Evolutionary conservation across 371 early-diverging fungal genomes (phyloP).

Genomic region (Astathelohania contejeani): DNA sequence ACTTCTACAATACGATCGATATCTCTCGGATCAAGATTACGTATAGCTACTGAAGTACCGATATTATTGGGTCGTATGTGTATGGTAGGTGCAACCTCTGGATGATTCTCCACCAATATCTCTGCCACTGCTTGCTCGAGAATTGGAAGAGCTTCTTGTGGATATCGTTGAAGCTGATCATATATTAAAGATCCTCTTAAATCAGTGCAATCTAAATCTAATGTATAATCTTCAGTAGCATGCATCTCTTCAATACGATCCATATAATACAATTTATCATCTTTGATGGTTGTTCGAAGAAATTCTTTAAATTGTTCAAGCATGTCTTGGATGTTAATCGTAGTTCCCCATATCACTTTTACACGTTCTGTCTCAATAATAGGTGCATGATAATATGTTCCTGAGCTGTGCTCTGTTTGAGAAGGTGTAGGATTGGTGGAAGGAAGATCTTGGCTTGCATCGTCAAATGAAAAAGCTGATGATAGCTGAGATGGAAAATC

Average conservation of each 20-base stretch:
- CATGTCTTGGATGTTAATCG: slow-evolving; percentile 74
- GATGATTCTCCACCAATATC: slow-evolving; percentile 51
- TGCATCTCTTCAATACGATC: slow-evolving; percentile 21
- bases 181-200: slow-evolving; percentile 54
- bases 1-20: slow-evolving; percentile 87
- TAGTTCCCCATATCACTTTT: slow-evolving; percentile 84
- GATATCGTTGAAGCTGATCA: slow-evolving; percentile 72
- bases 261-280: slow-evolving; percentile 52
- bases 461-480: slow-evolving; percentile 49
- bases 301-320: slow-evolving; percentile 73
- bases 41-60: slow-evolving; percentile 62
- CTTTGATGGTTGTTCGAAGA: slow-evolving; percentile 56
- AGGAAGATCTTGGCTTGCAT: slow-evolving; percentile 41
- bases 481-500: slow-evolving; percentile 35
- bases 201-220: slow-evolving; percentile 22
- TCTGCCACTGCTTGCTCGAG: slow-evolving; percentile 75
- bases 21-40: slow-evolving; percentile 78
- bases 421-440: slow-evolving; percentile 35
- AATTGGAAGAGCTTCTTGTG: slow-evolving; percentile 82
- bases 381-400: slow-evolving; percentile 25
- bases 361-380: slow-evolving; percentile 42
- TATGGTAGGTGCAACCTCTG: slow-evolving; percentile 13
- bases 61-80: slow-evolving; percentile 79
- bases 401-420: slow-evolving; percentile 26
- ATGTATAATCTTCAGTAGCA: slow-evolving; percentile 33